Evolutionary conservation across 306 rosid species (phyloP), one percentile per base, ranked within the genome.

Genomic region (Casuarina glauca): DNA sequence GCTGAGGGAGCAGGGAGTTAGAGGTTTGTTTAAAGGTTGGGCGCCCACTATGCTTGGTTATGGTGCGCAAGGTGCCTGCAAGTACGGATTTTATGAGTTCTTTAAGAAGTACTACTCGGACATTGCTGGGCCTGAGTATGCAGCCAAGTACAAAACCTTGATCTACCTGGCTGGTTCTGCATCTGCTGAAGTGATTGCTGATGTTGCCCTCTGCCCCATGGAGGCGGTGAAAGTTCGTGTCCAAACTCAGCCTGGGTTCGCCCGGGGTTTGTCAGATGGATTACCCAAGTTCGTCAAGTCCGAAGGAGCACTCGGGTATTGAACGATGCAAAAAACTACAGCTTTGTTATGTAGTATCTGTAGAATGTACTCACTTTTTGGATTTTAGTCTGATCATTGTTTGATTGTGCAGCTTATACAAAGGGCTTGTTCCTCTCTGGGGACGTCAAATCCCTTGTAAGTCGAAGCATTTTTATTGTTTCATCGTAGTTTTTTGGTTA

Each of bases 381-480:
- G 55, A 35, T 49, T 79, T 36, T 17, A 50, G 13, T 44, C 35
- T 38, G 48, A 74, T 57, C 58, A 8, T 58, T 79, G 63, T 72
- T 73, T 75, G 58, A 42, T 52, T 77, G 58, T 81, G 73, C 82
- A 93, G 98, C 82, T 76, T 93, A 87, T 93, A 88, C 86, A 91
- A 82, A 78, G 97, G 98, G 64, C 60, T 93, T 67, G 95, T 81
- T 82, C 98, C 98, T 74, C 98, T 93, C 0, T 93, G 98, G 98
- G 97, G 97, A 4, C 98, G 98, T 76, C 97, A 91, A 83, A 83
- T 93, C 82, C 97, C 97, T 70, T 93, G 98, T 91, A 88, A 86
- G 98, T 76, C 57, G 52, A 38, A 46, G 64, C 69, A 54, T 7
- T 61, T 79, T 3, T 26, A 39, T 62, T 4, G 4, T 42, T 68